A percentile compares a stretch with the other conserved stretches of the same genome.
phyloP scores from a whole-genome alignment of 2,329 filamentous ascomycete species.

The Coniella vitis region DNA sequence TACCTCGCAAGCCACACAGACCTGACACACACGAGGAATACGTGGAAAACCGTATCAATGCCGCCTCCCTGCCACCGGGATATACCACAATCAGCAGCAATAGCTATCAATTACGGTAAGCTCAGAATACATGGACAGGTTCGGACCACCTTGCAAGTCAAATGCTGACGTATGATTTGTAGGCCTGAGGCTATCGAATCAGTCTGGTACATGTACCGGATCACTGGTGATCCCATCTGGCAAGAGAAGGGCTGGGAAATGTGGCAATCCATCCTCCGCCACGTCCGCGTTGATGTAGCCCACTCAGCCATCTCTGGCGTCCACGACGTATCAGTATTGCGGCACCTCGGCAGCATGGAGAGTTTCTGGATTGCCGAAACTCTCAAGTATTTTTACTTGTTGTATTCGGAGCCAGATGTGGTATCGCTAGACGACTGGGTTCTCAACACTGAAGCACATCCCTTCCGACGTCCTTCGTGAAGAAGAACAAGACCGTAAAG shows the following conservation, averaged over 20 bases:
- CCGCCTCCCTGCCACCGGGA: conserved; percentile 41
- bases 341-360: conserved; percentile 62
- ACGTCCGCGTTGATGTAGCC: conserved; percentile 59
- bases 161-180: conserved; percentile 16
- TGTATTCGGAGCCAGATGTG: conserved; percentile 63
- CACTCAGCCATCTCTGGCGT: conserved; percentile 67
- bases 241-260: conserved; percentile 82
- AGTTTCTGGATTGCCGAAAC: conserved; percentile 90
- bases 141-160: background rate
- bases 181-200: conserved; percentile 84
- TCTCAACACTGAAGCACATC: conserved; percentile 58
- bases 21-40: conserved; percentile 50
- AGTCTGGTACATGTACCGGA: conserved; percentile 84
- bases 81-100: conserved; percentile 38
- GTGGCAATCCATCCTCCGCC: conserved; percentile 64
- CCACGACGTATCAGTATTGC: conserved; percentile 27
- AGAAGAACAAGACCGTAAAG: too few species aligned
- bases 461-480: conserved; percentile 41
- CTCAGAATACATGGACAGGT: background rate
- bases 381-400: conserved; percentile 83
- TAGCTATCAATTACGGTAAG: conserved; percentile 58
- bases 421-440: conserved; percentile 64
- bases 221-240: conserved; percentile 70
- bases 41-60: conserved; percentile 38
- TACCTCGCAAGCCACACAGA: conserved; percentile 28